Evolutionary conservation across 2,329 filamentous ascomycete species (phyloP).

Genomic region (Aspergillus pseudonomiae): DNA sequence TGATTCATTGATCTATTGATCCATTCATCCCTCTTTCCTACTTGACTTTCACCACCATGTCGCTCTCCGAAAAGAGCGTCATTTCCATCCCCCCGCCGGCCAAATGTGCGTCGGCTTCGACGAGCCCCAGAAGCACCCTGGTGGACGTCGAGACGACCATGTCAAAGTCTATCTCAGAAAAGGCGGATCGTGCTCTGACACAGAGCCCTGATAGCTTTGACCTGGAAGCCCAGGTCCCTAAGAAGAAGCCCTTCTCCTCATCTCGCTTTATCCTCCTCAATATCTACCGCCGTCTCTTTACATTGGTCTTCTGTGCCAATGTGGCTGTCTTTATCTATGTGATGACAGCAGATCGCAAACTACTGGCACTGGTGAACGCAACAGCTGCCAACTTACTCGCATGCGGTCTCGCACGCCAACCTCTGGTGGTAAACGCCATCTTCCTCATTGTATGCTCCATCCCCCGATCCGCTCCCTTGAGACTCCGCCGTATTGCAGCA

Average conservation of each 20-base stretch:
- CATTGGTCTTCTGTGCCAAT: constrained; percentile 45
- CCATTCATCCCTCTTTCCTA: background rate
- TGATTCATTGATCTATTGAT: background rate
- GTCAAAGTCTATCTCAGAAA: constrained; percentile 20
- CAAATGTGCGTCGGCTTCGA: constrained; percentile 16
- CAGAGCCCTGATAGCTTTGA: constrained; percentile 24
- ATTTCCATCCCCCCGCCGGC: constrained; percentile 23
- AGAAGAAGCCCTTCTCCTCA: constrained; percentile 29
- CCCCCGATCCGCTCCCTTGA: constrained; percentile 50
- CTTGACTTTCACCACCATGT: constrained; percentile 15
- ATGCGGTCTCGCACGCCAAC: constrained; percentile 55
- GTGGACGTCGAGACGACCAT: constrained; percentile 21
- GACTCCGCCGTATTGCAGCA: constrained; percentile 49
- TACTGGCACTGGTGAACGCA: constrained; percentile 46
- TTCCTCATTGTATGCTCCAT: constrained; percentile 50
- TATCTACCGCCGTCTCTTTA: constrained; percentile 49
- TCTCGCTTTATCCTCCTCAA: constrained; percentile 42
- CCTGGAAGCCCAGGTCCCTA: constrained; percentile 32
- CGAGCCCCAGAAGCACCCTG: constrained; percentile 25
- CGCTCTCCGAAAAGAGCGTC: constrained; percentile 15
- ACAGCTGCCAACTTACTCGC: constrained; percentile 51
- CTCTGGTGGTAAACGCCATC: constrained; percentile 56
- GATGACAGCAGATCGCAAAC: constrained; percentile 38
- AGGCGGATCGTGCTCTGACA: constrained; percentile 18
- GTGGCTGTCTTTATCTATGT: constrained; percentile 40